Evolutionary conservation across 1,284 basidiomycete species (phyloP), one percentile per base, ranked within the genome.

Genomic region (Trametes hirsuta): DNA sequence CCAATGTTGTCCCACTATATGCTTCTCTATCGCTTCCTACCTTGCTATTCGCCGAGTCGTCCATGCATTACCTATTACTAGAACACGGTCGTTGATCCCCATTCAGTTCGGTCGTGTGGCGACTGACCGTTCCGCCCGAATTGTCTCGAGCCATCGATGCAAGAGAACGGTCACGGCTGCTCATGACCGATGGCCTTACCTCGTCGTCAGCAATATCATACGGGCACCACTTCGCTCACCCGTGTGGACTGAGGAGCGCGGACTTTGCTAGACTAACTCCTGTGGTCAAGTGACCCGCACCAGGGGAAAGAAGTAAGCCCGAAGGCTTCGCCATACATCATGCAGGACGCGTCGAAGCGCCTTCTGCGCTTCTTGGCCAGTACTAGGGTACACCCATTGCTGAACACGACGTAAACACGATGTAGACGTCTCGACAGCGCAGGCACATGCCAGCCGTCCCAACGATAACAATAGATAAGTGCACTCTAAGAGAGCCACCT

Each of bases 381-480:
- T 50, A 50, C 55, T 58, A 37, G 61, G 53, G 51, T 39, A 48
- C 42, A 46, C 59, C 46, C 61, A 58, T 55, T 49, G 53, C 54
- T 46, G 50, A 50, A 62, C 64, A 66, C 61, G 64, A 66, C 57
- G 59, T 45, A 61, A 61, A 58, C 61, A 66, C 61, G 64, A 54
- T 63, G 64, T 54, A 36, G 51, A 54, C 36, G 51, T 49, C 46
- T 53, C 30, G 42, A 47, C 53, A 49, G 47, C 45, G 61, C 52
- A 59, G 54, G 59, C 54, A 56, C 59, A 51, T 57, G 63, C 52
- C 30, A 8, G 41, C 49, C 44, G 55, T 34, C 48, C 34, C 36
- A 25, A 35, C 35, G 48, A 40, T 41, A 47, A 18, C 41, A 49
- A 46, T 25, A 52, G 59, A 63, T 66, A 61, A 55, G 53, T 63